A percentile compares a stretch with the other conserved stretches of the same genome.
Evolutionary conservation across 2,329 filamentous ascomycete genomes (phyloP).

Genomic region (Clarireedia homoeocarpa): DNA sequence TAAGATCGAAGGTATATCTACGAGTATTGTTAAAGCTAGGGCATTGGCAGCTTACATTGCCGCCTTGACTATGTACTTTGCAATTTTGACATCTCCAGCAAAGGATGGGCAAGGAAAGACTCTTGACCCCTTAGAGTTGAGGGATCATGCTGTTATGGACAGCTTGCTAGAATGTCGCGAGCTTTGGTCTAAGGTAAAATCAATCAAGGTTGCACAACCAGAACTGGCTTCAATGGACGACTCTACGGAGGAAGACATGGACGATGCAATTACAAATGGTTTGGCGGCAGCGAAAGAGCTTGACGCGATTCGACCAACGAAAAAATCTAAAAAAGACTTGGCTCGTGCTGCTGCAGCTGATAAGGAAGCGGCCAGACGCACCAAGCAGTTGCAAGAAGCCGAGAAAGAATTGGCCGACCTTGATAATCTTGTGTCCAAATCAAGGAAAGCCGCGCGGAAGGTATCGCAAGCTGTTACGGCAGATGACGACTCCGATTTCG

Average conservation of each 20-base stretch:
- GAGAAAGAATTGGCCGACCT: slow-evolving; percentile 36
- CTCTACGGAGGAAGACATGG: slow-evolving; percentile 18
- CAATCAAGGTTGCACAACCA: slow-evolving; percentile 38
- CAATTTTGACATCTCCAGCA: slow-evolving; percentile 76
- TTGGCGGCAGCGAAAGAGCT: not conserved
- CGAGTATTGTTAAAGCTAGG: slow-evolving; percentile 60
- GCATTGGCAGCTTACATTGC: slow-evolving; percentile 81
- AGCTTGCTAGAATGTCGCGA: slow-evolving; percentile 71
- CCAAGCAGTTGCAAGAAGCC: slow-evolving; percentile 30
- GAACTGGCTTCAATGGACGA: slow-evolving; percentile 27
- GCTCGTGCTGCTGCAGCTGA: slow-evolving; percentile 35
- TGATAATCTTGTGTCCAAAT: slow-evolving; percentile 21
- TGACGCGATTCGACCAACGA: not conserved
- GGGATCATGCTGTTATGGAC: slow-evolving; percentile 88
- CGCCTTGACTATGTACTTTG: slow-evolving; percentile 87
- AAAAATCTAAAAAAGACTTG: slow-evolving; percentile 26
- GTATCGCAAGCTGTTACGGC: slow-evolving; percentile 41
- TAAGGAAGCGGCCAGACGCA: slow-evolving; percentile 28
- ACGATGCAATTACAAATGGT: slow-evolving; percentile 20
- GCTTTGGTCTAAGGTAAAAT: slow-evolving; percentile 69
- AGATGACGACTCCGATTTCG: slow-evolving; percentile 81
- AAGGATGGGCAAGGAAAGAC: slow-evolving; percentile 46
- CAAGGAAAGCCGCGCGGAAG: slow-evolving; percentile 16
- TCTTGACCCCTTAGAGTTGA: slow-evolving; percentile 68
- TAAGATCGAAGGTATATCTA: slow-evolving; percentile 20